These are phyloP conservation scores for Eutypa lata DNA, from an alignment of 2,329 filamentous ascomycete genomes.

Conservation along the genomic window DNA sequence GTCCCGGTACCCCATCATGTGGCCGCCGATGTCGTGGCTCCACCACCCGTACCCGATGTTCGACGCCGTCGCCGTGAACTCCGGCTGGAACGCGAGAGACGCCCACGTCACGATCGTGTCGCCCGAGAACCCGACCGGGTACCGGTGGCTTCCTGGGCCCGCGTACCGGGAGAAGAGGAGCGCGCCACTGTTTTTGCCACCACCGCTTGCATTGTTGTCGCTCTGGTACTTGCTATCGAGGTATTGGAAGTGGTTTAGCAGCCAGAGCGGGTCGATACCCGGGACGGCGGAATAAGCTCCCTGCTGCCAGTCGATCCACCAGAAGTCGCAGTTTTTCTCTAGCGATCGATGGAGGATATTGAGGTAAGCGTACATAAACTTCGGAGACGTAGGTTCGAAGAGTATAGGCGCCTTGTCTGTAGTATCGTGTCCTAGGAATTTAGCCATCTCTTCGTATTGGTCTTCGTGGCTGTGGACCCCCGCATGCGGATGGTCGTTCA, in stretches of 20 bases:
- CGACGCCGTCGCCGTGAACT: slow-evolving; percentile 63
- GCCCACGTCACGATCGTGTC: slow-evolving; percentile 59
- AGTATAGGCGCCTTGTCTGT: slow-evolving; percentile 45
- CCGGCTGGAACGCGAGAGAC: slow-evolving; percentile 60
- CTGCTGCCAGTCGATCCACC: slow-evolving; percentile 70
- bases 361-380: slow-evolving; percentile 57
- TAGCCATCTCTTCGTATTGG: slow-evolving; percentile 52
- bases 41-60: slow-evolving; percentile 69
- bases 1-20: slow-evolving; percentile 52
- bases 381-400: slow-evolving; percentile 52
- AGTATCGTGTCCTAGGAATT: slow-evolving; percentile 49
- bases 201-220: no score
- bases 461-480: slow-evolving; percentile 57
- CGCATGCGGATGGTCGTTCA: slow-evolving; percentile 62
- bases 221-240: slow-evolving; percentile 45
- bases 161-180: slow-evolving; percentile 61
- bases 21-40: slow-evolving; percentile 67
- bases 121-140: slow-evolving; percentile 63
- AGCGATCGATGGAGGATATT: slow-evolving; percentile 53
- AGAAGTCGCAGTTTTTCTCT: slow-evolving; percentile 58
- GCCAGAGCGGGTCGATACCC: slow-evolving; percentile 61
- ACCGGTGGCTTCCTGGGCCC: slow-evolving; percentile 61
- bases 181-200: slow-evolving; percentile 28
- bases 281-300: slow-evolving; percentile 51
- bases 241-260: slow-evolving; percentile 64